Evolutionary conservation across 1,284 basidiomycete species (phyloP), one percentile per base, ranked within the genome.

Genomic region (Ustilago cynodontis): DNA sequence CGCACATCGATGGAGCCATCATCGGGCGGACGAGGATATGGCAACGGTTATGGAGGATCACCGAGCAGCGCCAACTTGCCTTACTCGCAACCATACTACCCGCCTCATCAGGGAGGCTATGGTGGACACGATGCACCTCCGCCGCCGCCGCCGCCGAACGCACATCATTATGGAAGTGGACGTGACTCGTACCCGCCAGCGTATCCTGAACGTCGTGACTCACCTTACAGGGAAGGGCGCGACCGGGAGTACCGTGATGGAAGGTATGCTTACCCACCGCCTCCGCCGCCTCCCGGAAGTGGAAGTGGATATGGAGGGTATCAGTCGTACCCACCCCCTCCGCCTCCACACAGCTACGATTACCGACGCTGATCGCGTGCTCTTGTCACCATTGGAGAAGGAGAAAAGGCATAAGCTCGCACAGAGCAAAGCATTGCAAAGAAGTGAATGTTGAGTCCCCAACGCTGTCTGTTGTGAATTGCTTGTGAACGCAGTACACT

Each of bases 1-100:
- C 75, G 75, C 45, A 73, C 75, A 6, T 77, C 75, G 53, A 71
- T 76, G 65, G 68, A 75, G 37, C 67, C 67, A 0, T 66, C 62
- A 5, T 59, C 39, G n/a, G 56, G 63, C 9, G 57, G 72, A 20
- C 26, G 60, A 20, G 52, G 66, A 20, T 70, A 76, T 39, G 64
- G 65, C 49, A 76, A 76, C 16, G 73, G 73, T 0, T 71, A 76
- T 51, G 54, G 67, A 11, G 67, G 65, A 11, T 59, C 63, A 39
- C 52, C 59, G 13, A 24, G 29, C 43, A 55, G 66, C 53, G 59
- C 53, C 58, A 66, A 63, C 47, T 37, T 60, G 28, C 50, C 60
- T 4, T 67, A 67, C 20, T 52, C 64, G 18, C 59, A 63, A 4
- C 29, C 73, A 9, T 65, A 71, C 68, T 76, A 76, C 39, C 51